A percentile compares a stretch with the other conserved stretches of the same genome.
phyloP scores from a whole-genome alignment of 2,329 filamentous ascomycete species.

The Pseudogymnoascus sp. region DNA sequence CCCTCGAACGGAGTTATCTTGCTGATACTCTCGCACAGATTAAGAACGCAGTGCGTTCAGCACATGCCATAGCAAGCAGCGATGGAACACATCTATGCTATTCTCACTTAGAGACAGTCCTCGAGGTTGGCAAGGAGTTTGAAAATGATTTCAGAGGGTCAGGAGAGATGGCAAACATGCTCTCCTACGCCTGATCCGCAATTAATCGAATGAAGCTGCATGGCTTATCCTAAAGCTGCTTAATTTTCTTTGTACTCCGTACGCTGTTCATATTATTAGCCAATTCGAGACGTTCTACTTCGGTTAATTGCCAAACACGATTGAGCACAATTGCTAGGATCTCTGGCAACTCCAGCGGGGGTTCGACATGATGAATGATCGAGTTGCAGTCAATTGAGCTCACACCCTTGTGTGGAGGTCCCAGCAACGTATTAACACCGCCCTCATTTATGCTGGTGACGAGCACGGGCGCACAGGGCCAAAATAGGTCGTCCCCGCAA shows the following conservation, averaged over 20 bases:
- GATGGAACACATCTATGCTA: not conserved
- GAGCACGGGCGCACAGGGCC: no score
- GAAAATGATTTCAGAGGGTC: not conserved
- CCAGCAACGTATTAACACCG: no score
- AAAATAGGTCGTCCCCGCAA: no score
- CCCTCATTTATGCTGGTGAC: no score
- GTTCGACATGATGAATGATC: no score
- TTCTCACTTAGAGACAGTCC: slow-evolving; percentile 3
- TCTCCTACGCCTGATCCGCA: not conserved
- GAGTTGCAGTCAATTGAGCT: no score
- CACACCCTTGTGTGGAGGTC: no score
- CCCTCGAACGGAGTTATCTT: not conserved
- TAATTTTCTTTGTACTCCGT: not conserved
- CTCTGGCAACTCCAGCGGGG: no score
- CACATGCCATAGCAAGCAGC: slow-evolving; percentile 3
- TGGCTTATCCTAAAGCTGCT: not conserved
- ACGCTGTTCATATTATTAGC: no score
- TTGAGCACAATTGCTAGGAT: no score
- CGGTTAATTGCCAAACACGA: no score
- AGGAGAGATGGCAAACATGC: not conserved
- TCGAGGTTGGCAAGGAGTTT: slow-evolving; percentile 4
- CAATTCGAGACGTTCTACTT: no score
- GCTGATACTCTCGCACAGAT: not conserved
- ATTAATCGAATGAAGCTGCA: not conserved
- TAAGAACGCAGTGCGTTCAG: slow-evolving; percentile 9